phyloP scores from a whole-genome alignment of 345 rosid species.

The Corchorus olitorius region DNA sequence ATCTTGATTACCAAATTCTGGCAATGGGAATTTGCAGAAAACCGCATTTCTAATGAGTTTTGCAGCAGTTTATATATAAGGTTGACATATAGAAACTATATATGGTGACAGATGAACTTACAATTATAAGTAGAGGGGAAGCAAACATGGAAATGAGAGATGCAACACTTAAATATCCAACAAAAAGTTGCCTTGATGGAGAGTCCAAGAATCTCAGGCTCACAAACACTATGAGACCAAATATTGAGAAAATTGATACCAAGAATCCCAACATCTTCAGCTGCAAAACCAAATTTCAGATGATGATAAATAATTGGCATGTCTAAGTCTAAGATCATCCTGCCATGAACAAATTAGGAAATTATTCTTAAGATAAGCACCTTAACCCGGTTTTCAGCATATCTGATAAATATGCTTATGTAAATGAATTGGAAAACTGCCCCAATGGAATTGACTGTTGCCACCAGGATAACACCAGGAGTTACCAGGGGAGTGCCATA shows the following conservation, averaged over 20 bases:
- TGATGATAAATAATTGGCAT: neutral
- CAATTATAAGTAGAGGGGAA: constrained; percentile 50
- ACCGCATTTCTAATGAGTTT: neutral
- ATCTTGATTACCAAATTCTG: constrained; percentile 54
- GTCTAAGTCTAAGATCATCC: neutral
- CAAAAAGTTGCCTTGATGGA: constrained; percentile 32
- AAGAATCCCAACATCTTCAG: constrained; percentile 47
- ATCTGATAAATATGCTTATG: constrained; percentile 42
- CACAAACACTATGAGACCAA: constrained; percentile 30
- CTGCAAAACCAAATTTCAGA: constrained; percentile 32
- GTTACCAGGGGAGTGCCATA: constrained; percentile 53
- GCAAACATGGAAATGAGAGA: constrained; percentile 62
- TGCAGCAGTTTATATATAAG: too few relatives aligned
- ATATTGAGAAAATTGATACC: constrained; percentile 30
- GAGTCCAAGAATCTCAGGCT: constrained; percentile 36
- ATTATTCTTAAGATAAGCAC: constrained; percentile 18
- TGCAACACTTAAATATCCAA: constrained; percentile 54
- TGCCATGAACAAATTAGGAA: neutral
- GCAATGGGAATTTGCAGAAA: neutral
- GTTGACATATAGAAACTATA: neutral
- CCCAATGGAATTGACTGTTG: constrained; percentile 50
- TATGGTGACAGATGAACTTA: constrained; percentile 24
- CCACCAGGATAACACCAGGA: constrained; percentile 46
- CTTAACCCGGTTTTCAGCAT: constrained; percentile 40
- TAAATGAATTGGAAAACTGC: constrained; percentile 52